Evolutionary conservation across 2,329 filamentous ascomycete genomes (phyloP), one percentile per base, ranked within the genome.

Genomic region (Cladosporium sp.): DNA sequence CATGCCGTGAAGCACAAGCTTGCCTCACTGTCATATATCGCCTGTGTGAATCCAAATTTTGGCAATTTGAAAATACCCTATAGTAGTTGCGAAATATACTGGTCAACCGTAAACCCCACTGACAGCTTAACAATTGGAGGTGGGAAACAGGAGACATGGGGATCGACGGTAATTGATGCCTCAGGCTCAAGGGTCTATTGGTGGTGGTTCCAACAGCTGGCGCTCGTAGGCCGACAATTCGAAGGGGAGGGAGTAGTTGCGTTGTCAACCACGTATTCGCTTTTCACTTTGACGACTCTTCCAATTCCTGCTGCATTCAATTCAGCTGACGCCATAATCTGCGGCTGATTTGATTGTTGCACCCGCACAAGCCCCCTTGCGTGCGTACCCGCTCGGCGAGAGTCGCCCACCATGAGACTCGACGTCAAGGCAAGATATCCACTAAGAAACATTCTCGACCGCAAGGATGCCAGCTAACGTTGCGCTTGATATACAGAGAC

Each of bases 401-500:
- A 44, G 52, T 55, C 40, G 40, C 34, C 56, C 63, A 71, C 45
- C 57, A 84, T 84, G 82, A 80, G 79, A 67, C 77, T 84, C 68
- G 81, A 84, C 70, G 77, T 84, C 47, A 84, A 84, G 80, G 81
- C 83, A 73, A 62, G 75, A 45, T 57, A 39, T 48, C 59, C 28
- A 20, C 28, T 32, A 53, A 37, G 35, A 24, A 10, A 9, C 19
- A 10, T 34, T 24, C 25, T 22, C 42, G 24, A 45, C 34, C 20
- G 39, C 22, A 15, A 64, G 34, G 52, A 68, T 66, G 65, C 57
- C 58, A 36, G 70, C 78, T 80, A 68, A 80, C 63, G 50, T 62
- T 62, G 63, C 72, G 68, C 62, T 74, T 62, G 58, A 73, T 56
- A 61, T 75, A 71, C 73, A 91, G 88, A 86, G 87, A 76, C 88